These are phyloP conservation scores for Ceratocystis eucalypticola DNA, from an alignment of 2,329 filamentous ascomycete species.

Conservation along the genomic window DNA sequence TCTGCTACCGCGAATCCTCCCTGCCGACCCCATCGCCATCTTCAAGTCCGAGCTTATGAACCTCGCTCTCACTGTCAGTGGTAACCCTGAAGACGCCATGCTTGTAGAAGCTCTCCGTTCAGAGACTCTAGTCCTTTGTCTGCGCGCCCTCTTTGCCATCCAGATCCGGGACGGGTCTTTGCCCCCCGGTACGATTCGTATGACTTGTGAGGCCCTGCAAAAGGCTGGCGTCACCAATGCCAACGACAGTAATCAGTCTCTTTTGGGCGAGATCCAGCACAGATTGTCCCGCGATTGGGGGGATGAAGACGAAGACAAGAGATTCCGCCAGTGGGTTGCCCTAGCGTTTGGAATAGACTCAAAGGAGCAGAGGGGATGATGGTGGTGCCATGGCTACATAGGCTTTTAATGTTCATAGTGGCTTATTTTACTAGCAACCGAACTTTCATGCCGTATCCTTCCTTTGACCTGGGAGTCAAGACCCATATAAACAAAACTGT, in stretches of 20 bases:
- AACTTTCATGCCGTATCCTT: too few relatives aligned
- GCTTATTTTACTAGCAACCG: not conserved
- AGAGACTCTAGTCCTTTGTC: not conserved
- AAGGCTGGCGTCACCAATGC: not conserved
- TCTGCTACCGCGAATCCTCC: constrained; percentile 3
- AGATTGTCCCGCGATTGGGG: constrained; percentile 2
- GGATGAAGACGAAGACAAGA: not conserved
- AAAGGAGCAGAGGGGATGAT: not conserved
- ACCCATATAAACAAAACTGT: too few relatives aligned
- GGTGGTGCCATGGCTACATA: not conserved
- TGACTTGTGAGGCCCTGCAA: not conserved
- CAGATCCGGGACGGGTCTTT: not conserved
- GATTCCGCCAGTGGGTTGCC: constrained; percentile 1
- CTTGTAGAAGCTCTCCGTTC: not conserved
- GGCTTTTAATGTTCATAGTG: not conserved
- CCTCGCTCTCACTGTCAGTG: not conserved
- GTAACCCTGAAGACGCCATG: not conserved
- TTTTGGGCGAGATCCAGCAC: not conserved
- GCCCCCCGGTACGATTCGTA: not conserved
- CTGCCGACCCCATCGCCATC: not conserved
- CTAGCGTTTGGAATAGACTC: constrained; percentile 4
- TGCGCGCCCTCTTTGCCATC: not conserved
- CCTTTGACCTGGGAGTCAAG: too few relatives aligned
- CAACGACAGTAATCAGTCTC: not conserved
- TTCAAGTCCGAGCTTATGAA: constrained; percentile 9